phyloP scores from a whole-genome alignment of 2,329 filamentous ascomycete species.

The Fusarium gaditjirri region DNA sequence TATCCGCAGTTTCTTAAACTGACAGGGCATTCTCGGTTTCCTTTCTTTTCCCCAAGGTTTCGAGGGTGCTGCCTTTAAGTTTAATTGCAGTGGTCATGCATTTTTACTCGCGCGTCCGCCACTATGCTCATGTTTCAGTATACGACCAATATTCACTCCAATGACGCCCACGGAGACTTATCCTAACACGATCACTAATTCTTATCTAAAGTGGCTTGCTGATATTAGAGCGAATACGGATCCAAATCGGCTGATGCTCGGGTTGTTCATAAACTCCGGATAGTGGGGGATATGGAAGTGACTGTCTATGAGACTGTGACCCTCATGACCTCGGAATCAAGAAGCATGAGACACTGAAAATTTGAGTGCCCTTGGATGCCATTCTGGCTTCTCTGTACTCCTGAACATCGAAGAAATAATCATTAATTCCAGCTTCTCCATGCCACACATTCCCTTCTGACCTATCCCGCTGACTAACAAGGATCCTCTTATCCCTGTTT shows the following conservation, averaged over 20 bases:
- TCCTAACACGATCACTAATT: not conserved
- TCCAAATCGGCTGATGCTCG: slow-evolving; percentile 39
- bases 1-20: not conserved
- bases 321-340: slow-evolving; percentile 23
- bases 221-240: slow-evolving; percentile 24
- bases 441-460: not conserved
- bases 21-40: not conserved
- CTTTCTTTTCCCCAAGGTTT: not conserved
- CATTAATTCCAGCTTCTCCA: not conserved
- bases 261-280: slow-evolving; percentile 24
- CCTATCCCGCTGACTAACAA: slow-evolving; percentile 36
- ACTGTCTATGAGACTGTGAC: not conserved
- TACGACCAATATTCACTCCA: not conserved
- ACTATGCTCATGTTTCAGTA: not conserved
- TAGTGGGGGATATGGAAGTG: slow-evolving; percentile 24
- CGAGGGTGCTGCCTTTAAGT: not conserved
- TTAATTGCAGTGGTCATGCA: not conserved
- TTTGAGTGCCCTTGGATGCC: not conserved
- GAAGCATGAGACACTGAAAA: not conserved
- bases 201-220: slow-evolving; percentile 10
- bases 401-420: not conserved
- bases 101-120: not conserved
- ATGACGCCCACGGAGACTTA: not conserved
- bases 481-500: slow-evolving; percentile 13
- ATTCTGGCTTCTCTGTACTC: not conserved